Percentiles rank a stretch among this genome's conserved stretches.
Evolutionary conservation across 495 filamentous ascomycete genomes (phyloP).

Genomic region (Hypoxylon rickii): DNA sequence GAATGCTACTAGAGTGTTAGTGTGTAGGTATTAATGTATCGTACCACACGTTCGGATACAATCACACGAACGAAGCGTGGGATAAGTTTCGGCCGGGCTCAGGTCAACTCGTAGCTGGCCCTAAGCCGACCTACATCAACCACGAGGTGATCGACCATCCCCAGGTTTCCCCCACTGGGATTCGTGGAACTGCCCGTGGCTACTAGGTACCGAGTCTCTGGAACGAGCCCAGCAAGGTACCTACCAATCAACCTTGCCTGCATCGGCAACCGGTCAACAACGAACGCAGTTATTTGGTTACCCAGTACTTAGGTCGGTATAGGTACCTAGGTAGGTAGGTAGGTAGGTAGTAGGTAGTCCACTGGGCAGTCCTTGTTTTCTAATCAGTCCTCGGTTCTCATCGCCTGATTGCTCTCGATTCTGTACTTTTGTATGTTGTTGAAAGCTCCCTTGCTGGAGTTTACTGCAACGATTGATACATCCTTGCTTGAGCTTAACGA

Average conservation of each 20-base stretch:
- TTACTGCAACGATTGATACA: slow-evolving; percentile 3
- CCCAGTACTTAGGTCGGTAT: not conserved
- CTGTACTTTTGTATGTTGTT: not conserved
- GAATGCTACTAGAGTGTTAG: not conserved
- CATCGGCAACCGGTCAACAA: too few relatives aligned
- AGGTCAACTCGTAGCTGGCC: too few relatives aligned
- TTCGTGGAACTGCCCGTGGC: slow-evolving; percentile 8
- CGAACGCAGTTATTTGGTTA: too few relatives aligned
- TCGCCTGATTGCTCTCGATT: too few relatives aligned
- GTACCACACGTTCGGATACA: slow-evolving; percentile 5
- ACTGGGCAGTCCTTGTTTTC: too few relatives aligned
- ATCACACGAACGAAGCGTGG: not conserved
- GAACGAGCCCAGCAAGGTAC: slow-evolving; percentile 1
- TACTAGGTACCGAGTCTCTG: slow-evolving; percentile 32
- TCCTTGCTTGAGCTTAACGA: not conserved
- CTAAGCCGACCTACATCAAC: slow-evolving; percentile 24
- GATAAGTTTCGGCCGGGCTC: slow-evolving; percentile 4
- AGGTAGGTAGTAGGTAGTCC: too few relatives aligned
- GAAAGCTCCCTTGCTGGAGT: slow-evolving; percentile 7
- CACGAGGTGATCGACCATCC: slow-evolving; percentile 28
- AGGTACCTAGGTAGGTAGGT: not conserved
- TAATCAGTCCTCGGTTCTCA: too few relatives aligned
- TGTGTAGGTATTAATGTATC: not conserved
- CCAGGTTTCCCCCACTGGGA: not conserved
- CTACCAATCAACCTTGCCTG: not conserved